Percentiles rank a stretch among this genome's conserved stretches.
phyloP scores from a whole-genome alignment of 306 rosid genomes.

The Pyrus pyrifolia region DNA sequence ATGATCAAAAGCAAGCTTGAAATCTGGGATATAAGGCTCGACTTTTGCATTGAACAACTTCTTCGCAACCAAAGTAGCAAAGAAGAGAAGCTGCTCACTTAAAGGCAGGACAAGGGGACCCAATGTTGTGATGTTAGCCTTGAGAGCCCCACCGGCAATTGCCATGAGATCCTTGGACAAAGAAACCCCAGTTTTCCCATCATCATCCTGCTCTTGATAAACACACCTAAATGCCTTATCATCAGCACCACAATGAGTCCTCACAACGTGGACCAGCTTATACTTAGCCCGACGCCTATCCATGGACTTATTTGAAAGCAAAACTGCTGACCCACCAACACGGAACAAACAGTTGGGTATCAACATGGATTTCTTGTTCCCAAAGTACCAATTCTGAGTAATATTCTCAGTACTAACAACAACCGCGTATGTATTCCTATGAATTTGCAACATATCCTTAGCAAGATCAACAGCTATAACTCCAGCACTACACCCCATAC shows the following conservation, averaged over 20 bases:
- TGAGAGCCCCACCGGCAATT: slow-evolving; percentile 58
- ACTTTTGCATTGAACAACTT: slow-evolving; percentile 27
- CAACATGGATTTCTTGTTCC: slow-evolving; percentile 59
- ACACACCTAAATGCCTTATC: slow-evolving; percentile 53
- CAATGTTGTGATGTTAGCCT: slow-evolving; percentile 49
- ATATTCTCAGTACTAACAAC: slow-evolving; percentile 77
- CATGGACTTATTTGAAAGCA: slow-evolving; percentile 40
- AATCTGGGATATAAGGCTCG: slow-evolving; percentile 56
- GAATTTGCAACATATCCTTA: slow-evolving; percentile 55
- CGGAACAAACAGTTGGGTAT: slow-evolving; percentile 71
- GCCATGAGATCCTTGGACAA: slow-evolving; percentile 58
- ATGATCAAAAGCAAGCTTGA: slow-evolving; percentile 59
- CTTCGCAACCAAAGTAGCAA: slow-evolving; percentile 32
- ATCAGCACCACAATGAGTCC: slow-evolving; percentile 57
- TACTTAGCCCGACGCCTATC: slow-evolving; percentile 44
- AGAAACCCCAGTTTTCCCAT: slow-evolving; percentile 55
- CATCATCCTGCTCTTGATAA: slow-evolving; percentile 46
- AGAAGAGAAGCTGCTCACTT: slow-evolving; percentile 53
- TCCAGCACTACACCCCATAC: slow-evolving; percentile 85
- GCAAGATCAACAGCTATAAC: slow-evolving; percentile 66
- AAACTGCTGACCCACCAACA: slow-evolving; percentile 47
- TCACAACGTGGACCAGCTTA: slow-evolving; percentile 51
- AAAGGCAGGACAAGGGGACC: slow-evolving; percentile 58
- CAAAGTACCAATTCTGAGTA: slow-evolving; percentile 71
- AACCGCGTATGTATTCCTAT: slow-evolving; percentile 48